Evolutionary conservation across 495 filamentous ascomycete species (phyloP).

Genomic region (Neurospora terricola): DNA sequence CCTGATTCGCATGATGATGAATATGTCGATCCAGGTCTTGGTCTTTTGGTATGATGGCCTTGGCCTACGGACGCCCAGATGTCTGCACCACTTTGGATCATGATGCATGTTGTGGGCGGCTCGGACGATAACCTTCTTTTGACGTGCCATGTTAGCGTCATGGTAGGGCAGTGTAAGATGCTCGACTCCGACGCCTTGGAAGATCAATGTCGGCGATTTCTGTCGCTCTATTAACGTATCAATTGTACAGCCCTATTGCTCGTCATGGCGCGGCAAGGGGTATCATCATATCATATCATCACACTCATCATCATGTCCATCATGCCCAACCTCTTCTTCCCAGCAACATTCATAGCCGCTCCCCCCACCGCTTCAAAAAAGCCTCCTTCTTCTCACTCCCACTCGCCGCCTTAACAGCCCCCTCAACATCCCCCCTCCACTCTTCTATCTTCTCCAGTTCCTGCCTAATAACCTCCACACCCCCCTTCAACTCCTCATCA

Average conservation of each 20-base stretch:
- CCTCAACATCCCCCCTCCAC: slow-evolving; percentile 18
- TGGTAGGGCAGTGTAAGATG: not conserved
- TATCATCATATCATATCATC: no score
- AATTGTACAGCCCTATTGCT: no score
- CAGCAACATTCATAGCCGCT: not conserved
- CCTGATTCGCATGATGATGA: not conserved
- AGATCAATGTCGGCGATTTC: no score
- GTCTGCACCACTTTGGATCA: not conserved
- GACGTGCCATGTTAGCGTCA: not conserved
- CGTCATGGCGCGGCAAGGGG: no score
- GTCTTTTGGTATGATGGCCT: not conserved
- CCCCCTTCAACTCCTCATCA: slow-evolving; percentile 30
- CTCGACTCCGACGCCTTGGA: no score
- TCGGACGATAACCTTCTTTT: not conserved
- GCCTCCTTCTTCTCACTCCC: no score
- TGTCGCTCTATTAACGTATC: no score
- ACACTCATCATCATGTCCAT: no score
- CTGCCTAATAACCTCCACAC: slow-evolving; percentile 24
- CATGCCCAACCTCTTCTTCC: no score
- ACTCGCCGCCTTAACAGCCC: slow-evolving; percentile 8
- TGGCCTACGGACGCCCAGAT: not conserved
- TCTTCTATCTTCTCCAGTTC: slow-evolving; percentile 24
- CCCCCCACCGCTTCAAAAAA: no score
- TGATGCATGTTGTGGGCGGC: not conserved
- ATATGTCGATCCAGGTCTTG: no score